Evolutionary conservation across 768 basidiomycete species (phyloP).

Genomic region (Rhodosporidiobolus odoratus): DNA sequence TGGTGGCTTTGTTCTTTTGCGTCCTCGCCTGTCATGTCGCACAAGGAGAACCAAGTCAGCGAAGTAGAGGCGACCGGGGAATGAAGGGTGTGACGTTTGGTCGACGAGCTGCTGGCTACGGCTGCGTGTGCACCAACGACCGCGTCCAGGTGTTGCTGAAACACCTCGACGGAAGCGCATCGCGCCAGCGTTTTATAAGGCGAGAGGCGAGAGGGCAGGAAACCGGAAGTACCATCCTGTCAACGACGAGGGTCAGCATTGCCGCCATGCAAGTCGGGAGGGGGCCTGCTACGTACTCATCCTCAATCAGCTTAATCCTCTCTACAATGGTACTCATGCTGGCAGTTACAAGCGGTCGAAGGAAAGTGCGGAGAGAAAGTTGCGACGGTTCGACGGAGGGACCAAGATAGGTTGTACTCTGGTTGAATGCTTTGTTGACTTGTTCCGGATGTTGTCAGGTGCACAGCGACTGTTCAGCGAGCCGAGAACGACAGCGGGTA

Average conservation of each 20-base stretch:
- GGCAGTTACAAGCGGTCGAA: not conserved
- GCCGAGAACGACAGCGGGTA: too few species aligned
- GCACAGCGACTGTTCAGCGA: too few species aligned
- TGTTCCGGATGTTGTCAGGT: too few species aligned
- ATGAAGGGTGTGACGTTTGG: not conserved
- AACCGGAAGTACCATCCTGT: not conserved
- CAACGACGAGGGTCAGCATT: not conserved
- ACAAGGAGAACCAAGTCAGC: not conserved
- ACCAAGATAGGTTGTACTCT: not conserved
- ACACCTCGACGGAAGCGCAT: too few species aligned
- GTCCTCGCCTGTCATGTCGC: constrained; percentile 41
- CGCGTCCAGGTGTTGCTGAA: too few species aligned
- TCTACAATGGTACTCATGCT: constrained; percentile 34
- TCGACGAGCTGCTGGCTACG: not conserved
- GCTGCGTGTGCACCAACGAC: not conserved
- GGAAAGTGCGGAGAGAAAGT: not conserved
- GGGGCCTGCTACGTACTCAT: constrained; percentile 62
- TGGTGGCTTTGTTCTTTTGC: constrained; percentile 47
- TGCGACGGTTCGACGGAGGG: not conserved
- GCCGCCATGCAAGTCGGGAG: not conserved
- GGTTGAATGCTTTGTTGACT: too few species aligned
- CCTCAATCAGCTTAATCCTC: constrained; percentile 66
- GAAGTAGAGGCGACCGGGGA: not conserved
- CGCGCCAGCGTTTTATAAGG: too few species aligned
- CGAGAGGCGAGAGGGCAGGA: too few species aligned